A percentile compares a stretch with the other conserved stretches of the same genome.
Evolutionary conservation across 805 yeast species (phyloP).

Genomic region (Ogataea allantospora): DNA sequence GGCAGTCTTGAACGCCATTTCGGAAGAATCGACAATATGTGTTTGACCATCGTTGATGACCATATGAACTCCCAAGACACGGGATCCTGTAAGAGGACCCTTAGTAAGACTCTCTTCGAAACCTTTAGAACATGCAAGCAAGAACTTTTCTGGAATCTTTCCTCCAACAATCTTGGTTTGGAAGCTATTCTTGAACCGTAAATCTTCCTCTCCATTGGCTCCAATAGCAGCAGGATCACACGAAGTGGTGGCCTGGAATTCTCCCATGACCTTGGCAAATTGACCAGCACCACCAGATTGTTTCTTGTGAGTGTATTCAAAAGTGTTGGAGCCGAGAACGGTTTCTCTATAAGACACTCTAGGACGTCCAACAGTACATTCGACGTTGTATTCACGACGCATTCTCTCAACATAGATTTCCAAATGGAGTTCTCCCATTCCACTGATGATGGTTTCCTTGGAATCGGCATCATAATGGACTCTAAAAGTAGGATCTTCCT

Average conservation of each 20-base stretch:
- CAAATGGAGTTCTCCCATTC: slow-evolving; percentile 97
- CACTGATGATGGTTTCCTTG: slow-evolving; percentile 91
- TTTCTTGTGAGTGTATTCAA: slow-evolving; percentile 94
- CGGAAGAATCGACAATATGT: slow-evolving; percentile 96
- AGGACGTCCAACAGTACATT: slow-evolving; percentile 93
- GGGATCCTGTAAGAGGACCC: slow-evolving; percentile 96
- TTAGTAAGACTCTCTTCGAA: slow-evolving; percentile 92
- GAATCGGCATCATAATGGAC: slow-evolving; percentile 87
- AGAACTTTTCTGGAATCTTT: slow-evolving; percentile 90
- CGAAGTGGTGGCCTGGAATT: slow-evolving; percentile 49
- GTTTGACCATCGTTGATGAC: slow-evolving; percentile 94
- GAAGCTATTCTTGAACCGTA: slow-evolving; percentile 59
- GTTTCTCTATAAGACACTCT: slow-evolving; percentile 98
- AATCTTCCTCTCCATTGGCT: slow-evolving; percentile 30
- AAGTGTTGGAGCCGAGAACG: slow-evolving; percentile 64
- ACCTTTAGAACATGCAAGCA: slow-evolving; percentile 92
- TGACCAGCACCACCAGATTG: slow-evolving; percentile 99
- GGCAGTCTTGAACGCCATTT: slow-evolving; percentile 91
- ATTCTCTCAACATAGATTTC: slow-evolving; percentile 98
- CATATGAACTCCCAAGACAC: slow-evolving; percentile 91
- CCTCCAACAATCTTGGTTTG: slow-evolving; percentile 94
- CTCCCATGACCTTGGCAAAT: slow-evolving; percentile 94
- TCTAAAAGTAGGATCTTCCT: slow-evolving; percentile 98
- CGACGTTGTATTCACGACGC: slow-evolving; percentile 95
- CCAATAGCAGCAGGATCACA: slow-evolving; percentile 45